phyloP scores from a whole-genome alignment of 2,329 filamentous ascomycete genomes.

The Chrysosporium keratinophilum region DNA sequence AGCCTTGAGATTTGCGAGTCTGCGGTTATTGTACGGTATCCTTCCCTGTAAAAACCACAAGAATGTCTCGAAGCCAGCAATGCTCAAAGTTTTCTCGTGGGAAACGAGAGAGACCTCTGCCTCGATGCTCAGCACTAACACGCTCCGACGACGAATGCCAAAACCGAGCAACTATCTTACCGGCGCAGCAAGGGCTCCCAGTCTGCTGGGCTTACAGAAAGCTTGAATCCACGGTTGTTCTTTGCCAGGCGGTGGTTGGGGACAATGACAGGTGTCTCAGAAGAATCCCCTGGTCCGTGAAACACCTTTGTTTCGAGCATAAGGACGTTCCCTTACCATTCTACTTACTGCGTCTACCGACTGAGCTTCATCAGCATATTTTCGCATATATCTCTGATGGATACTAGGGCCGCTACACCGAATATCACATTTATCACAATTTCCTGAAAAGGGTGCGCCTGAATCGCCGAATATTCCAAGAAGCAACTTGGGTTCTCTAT shows the following conservation, averaged over 20 bases:
- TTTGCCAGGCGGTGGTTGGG: conserved; percentile 11
- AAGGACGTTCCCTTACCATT: conserved; percentile 11
- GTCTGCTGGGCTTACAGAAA: conserved; percentile 8
- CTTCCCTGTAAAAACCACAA: too few relatives aligned
- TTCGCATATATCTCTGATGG: conserved; percentile 13
- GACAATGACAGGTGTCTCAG: conserved; percentile 13
- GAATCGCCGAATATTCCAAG: conserved; percentile 13
- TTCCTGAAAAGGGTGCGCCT: conserved; percentile 7
- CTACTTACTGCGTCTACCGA: conserved; percentile 13
- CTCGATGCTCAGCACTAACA: conserved; percentile 10
- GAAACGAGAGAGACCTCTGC: conserved; percentile 2
- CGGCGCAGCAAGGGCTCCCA: conserved; percentile 3
- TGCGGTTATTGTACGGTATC: too few relatives aligned
- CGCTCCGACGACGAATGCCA: conserved; percentile 12
- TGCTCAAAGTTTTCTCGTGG: conserved; percentile 2
- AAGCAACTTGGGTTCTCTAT: conserved; percentile 11
- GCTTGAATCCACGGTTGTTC: conserved; percentile 7
- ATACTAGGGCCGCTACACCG: conserved; percentile 5
- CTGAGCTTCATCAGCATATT: conserved; percentile 13
- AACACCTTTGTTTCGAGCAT: conserved; percentile 13
- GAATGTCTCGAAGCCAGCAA: neutral
- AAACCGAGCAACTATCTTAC: conserved; percentile 9
- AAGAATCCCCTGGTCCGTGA: conserved; percentile 15
- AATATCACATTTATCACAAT: conserved; percentile 10
- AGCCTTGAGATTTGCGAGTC: too few relatives aligned